Evolutionary conservation across 1,139 yeast genomes (phyloP).

Genomic region (Pichia terricola): DNA sequence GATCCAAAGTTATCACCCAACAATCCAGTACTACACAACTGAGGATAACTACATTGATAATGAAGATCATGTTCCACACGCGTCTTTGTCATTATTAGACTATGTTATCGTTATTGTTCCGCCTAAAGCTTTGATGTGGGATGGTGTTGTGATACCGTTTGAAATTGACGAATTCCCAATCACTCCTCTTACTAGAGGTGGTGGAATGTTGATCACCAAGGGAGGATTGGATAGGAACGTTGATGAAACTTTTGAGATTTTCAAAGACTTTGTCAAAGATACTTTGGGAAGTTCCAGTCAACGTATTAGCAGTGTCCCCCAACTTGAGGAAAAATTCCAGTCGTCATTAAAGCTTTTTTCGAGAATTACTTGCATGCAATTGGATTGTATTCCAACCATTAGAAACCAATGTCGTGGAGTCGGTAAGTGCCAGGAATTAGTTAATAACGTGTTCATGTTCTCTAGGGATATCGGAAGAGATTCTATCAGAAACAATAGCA

Average conservation of each 20-base stretch:
- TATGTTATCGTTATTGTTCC: slow-evolving; percentile 73
- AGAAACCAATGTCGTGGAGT: slow-evolving; percentile 40
- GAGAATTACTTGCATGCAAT: slow-evolving; percentile 56
- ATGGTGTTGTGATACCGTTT: slow-evolving; percentile 62
- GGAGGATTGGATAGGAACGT: slow-evolving; percentile 43
- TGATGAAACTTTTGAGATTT: slow-evolving; percentile 35
- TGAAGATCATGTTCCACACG: background rate
- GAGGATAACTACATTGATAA: slow-evolving; percentile 31
- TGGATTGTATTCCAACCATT: slow-evolving; percentile 54
- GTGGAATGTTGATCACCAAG: slow-evolving; percentile 59
- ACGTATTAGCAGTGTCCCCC: slow-evolving; percentile 61
- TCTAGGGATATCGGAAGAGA: slow-evolving; percentile 79
- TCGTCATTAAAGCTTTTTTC: slow-evolving; percentile 60
- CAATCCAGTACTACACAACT: slow-evolving; percentile 9
- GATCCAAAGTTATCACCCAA: slow-evolving; percentile 11
- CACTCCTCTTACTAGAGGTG: slow-evolving; percentile 52
- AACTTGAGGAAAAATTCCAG: slow-evolving; percentile 67
- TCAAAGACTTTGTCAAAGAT: slow-evolving; percentile 46
- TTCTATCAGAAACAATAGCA: slow-evolving; percentile 49
- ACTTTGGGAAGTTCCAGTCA: slow-evolving; percentile 43
- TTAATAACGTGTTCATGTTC: slow-evolving; percentile 68
- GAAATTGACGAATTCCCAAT: slow-evolving; percentile 21
- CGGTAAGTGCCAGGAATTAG: slow-evolving; percentile 58
- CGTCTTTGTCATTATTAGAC: slow-evolving; percentile 24
- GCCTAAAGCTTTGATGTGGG: slow-evolving; percentile 84